These are phyloP conservation scores for Candolleomyces aberdarensis DNA, from an alignment of 768 basidiomycete species.

Conservation along the genomic window DNA sequence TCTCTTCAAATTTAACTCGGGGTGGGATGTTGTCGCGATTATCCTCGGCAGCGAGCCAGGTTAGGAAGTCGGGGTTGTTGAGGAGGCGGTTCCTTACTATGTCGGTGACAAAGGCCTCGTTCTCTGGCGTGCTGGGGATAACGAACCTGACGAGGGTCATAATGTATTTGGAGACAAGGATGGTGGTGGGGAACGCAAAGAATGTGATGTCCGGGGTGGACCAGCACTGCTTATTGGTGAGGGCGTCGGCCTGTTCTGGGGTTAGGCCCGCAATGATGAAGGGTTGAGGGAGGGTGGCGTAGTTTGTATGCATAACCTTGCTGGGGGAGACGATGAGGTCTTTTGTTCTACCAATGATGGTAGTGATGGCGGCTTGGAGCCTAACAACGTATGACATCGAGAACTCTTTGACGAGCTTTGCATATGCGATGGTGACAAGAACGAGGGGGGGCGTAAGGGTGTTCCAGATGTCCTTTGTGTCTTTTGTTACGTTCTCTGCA, in stretches of 20 bases:
- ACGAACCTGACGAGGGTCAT: background rate
- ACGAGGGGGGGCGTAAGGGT: no score
- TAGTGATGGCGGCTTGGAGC: no score
- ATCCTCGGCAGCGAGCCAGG: background rate
- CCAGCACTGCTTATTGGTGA: background rate
- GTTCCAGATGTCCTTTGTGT: no score
- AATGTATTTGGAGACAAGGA: background rate
- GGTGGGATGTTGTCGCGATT: background rate
- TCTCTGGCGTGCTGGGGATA: background rate
- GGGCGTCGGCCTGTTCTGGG: background rate
- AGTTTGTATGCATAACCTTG: no score
- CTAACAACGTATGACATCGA: no score
- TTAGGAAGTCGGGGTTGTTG: background rate
- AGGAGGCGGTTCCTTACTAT: background rate
- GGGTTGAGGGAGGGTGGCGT: no score
- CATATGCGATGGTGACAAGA: no score
- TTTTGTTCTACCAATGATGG: no score
- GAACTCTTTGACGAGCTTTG: no score
- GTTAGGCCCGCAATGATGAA: no score
- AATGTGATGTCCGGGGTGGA: background rate
- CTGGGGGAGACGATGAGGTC: no score
- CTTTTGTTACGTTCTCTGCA: no score
- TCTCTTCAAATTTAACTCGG: background rate
- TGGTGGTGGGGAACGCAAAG: background rate
- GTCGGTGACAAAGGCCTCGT: background rate